Evolutionary conservation across 176 grass and related monocot genomes (phyloP).

Genomic region (Ampelocalamus luodianensis): DNA sequence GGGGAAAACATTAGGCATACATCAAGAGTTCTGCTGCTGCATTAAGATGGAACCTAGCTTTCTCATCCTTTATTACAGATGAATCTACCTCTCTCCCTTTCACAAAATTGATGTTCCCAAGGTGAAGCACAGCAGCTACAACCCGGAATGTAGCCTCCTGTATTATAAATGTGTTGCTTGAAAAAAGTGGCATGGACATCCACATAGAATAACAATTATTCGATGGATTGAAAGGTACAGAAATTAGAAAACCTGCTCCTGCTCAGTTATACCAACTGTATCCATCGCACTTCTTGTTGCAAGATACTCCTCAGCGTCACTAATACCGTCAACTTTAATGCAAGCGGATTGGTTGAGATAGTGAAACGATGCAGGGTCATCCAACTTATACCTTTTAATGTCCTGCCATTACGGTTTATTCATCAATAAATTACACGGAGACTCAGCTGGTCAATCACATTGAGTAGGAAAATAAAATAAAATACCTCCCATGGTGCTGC

Average conservation of each 20-base stretch:
- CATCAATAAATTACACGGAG: too few species aligned
- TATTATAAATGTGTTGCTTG: conserved; percentile 39
- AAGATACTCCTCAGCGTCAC: conserved; percentile 87
- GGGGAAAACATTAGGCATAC: conserved; percentile 53
- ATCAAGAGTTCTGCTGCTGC: conserved; percentile 85
- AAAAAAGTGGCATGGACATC: conserved; percentile 26
- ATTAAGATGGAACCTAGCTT: conserved; percentile 90
- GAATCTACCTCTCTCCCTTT: conserved; percentile 93
- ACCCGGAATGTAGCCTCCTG: conserved; percentile 96
- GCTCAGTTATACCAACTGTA: conserved; percentile 78
- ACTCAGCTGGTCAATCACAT: too few species aligned
- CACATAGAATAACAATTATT: neutral
- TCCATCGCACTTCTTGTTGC: conserved; percentile 95
- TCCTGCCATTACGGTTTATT: conserved; percentile 43
- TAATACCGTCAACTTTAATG: conserved; percentile 79
- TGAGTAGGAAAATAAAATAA: too few species aligned
- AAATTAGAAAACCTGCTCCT: conserved; percentile 73
- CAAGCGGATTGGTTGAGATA: conserved; percentile 96
- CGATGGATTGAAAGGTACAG: too few species aligned
- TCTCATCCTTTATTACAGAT: conserved; percentile 90
- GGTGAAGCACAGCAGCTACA: conserved; percentile 98
- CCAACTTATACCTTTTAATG: conserved; percentile 79
- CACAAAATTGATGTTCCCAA: conserved; percentile 90
- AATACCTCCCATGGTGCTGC: conserved; percentile 77
- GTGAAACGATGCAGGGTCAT: conserved; percentile 68